These are phyloP conservation scores for Calocybe gangraenosa DNA, from an alignment of 768 basidiomycete genomes.

Conservation along the genomic window DNA sequence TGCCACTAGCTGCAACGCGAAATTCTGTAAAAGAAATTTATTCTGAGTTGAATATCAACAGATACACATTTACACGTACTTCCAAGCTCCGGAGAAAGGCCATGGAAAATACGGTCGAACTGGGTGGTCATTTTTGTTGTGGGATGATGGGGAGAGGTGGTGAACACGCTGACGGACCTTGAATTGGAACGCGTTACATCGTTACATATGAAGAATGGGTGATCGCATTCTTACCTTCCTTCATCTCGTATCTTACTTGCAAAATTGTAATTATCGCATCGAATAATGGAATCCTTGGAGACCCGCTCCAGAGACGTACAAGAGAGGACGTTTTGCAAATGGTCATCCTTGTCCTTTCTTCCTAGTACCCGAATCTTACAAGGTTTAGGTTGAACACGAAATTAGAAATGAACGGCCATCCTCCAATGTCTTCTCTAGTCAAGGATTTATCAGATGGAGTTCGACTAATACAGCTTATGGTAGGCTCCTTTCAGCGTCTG, in stretches of 20 bases:
- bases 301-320: slow-evolving; percentile 61
- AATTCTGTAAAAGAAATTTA: slow-evolving; percentile 50
- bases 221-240: slow-evolving; percentile 10
- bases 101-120: slow-evolving; percentile 84
- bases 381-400: slow-evolving; percentile 87
- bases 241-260: slow-evolving; percentile 8
- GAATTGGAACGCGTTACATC: slow-evolving; percentile 32
- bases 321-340: slow-evolving; percentile 88
- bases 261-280: slow-evolving; percentile 5
- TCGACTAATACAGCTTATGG: slow-evolving; percentile 92
- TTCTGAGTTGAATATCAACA: slow-evolving; percentile 6
- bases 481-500: slow-evolving; percentile 25
- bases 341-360: slow-evolving; percentile 37
- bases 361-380: slow-evolving; percentile 10
- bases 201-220: neutral
- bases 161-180: slow-evolving; percentile 43
- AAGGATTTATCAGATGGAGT: slow-evolving; percentile 94
- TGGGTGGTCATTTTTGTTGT: slow-evolving; percentile 62
- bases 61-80: slow-evolving; percentile 52
- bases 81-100: slow-evolving; percentile 65
- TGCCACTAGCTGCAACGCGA: slow-evolving; percentile 83
- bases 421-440: slow-evolving; percentile 85
- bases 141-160: slow-evolving; percentile 2
- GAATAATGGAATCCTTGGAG: slow-evolving; percentile 56
- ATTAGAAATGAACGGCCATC: slow-evolving; percentile 79